Evolutionary conservation across 2,329 filamentous ascomycete genomes (phyloP).

Genomic region (Aspergillus fumigatus): DNA sequence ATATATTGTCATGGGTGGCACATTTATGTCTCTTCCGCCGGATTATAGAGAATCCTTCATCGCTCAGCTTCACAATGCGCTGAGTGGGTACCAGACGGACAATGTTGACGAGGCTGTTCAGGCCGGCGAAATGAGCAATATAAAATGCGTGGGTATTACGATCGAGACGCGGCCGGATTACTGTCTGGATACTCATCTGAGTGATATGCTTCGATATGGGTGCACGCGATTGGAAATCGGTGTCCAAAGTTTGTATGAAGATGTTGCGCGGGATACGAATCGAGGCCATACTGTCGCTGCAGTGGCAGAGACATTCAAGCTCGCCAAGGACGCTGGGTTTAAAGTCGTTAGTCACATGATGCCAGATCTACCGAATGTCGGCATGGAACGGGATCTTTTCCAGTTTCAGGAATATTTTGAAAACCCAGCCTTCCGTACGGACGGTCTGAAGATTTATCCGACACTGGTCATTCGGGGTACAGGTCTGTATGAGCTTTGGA

Average conservation of each 20-base stretch:
- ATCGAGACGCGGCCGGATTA: conserved; percentile 98
- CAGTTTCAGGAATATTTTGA: conserved; percentile 98
- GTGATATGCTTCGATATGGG: conserved; percentile 94
- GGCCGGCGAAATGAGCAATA: conserved; percentile 91
- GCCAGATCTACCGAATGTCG: conserved; percentile 96
- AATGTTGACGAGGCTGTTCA: conserved; percentile 94
- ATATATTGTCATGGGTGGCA: conserved; percentile 99
- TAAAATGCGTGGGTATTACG: conserved; percentile 97
- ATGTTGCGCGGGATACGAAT: conserved; percentile 97
- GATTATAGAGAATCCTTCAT: conserved; percentile 92
- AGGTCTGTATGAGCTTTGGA: conserved; percentile 94
- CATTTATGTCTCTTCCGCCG: conserved; percentile 93
- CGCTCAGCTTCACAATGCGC: conserved; percentile 89
- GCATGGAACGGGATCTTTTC: conserved; percentile 94
- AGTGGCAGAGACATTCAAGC: conserved; percentile 91
- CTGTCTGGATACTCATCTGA: conserved; percentile 90
- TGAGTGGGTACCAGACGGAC: conserved; percentile 90
- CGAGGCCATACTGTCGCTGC: conserved; percentile 92
- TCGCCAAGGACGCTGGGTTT: conserved; percentile 97
- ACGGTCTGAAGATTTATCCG: conserved; percentile 96
- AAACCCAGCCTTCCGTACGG: conserved; percentile 90
- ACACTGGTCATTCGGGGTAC: conserved; percentile 96
- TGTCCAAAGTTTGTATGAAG: conserved; percentile 94
- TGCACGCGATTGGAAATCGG: conserved; percentile 93
- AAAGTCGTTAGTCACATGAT: conserved; percentile 99